A percentile compares a stretch with the other conserved stretches of the same genome.
These are phyloP conservation scores for Lasiosphaeris hirsuta DNA, from an alignment of 495 filamentous ascomycete genomes.

Conservation along the genomic window DNA sequence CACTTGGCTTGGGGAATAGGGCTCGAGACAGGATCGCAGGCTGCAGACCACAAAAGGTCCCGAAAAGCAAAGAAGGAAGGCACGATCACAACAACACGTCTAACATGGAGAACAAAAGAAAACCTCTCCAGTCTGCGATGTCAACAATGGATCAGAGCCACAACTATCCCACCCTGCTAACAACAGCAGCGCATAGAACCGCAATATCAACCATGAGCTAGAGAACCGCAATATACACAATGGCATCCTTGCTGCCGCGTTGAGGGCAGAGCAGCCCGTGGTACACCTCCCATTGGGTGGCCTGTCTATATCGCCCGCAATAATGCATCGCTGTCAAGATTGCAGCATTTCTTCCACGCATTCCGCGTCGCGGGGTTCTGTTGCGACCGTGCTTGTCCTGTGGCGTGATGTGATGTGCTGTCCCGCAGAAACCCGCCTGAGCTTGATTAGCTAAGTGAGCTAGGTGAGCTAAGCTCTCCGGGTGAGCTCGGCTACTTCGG, in stretches of 20 bases:
- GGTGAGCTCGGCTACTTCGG: too few relatives aligned
- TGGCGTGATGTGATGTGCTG: slow-evolving; percentile 6
- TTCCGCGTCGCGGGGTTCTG: slow-evolving; percentile 9
- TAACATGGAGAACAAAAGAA: background rate
- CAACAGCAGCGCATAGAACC: background rate
- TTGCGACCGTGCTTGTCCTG: background rate
- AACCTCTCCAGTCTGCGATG: background rate
- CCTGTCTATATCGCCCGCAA: slow-evolving; percentile 17
- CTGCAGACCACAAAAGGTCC: background rate
- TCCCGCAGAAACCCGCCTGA: background rate
- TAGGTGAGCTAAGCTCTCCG: background rate
- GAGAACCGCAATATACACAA: background rate
- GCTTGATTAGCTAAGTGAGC: background rate
- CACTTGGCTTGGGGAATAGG: too few relatives aligned
- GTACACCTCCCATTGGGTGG: background rate
- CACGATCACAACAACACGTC: background rate
- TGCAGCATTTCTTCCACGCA: slow-evolving; percentile 1
- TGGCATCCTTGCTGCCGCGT: background rate
- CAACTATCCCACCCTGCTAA: background rate
- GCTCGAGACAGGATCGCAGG: background rate
- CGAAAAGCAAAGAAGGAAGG: background rate
- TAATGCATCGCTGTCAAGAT: slow-evolving; percentile 15
- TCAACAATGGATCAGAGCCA: slow-evolving; percentile 3
- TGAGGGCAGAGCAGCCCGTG: slow-evolving; percentile 9
- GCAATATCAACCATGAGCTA: background rate